Conservation (phyloP, 352 stramenopile genomes). For the Phytopythium aichiense region DNA sequence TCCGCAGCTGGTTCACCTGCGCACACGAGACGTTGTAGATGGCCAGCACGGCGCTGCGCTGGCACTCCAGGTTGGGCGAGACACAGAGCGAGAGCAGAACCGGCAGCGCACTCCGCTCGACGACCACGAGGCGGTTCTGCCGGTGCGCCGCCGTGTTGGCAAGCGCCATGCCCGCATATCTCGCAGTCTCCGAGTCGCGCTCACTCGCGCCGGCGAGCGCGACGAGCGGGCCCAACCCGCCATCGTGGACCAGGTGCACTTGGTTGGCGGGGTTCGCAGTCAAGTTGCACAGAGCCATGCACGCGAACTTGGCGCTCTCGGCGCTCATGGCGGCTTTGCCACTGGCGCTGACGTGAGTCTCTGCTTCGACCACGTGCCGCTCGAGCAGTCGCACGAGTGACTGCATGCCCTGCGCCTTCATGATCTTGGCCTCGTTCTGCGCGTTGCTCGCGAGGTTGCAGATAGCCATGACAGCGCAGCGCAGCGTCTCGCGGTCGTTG, state of each 20-base stretch:
- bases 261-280: constrained; percentile 90
- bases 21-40: constrained; percentile 96
- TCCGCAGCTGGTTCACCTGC: constrained; percentile 86
- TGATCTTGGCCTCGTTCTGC: constrained; percentile 72
- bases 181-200: constrained; percentile 67
- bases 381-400: constrained; percentile 61
- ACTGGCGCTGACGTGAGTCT: not conserved
- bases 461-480: constrained; percentile 76
- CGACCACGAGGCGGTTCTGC: constrained; percentile 85
- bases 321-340: constrained; percentile 16
- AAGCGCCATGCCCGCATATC: constrained; percentile 93
- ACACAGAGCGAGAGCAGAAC: constrained; percentile 81
- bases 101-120: constrained; percentile 76
- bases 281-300: constrained; percentile 95
- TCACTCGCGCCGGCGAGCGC: constrained; percentile 51
- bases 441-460: constrained; percentile 83
- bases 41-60: constrained; percentile 87
- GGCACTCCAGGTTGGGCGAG: constrained; percentile 83
- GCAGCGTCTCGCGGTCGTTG: constrained; percentile 60
- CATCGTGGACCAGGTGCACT: constrained; percentile 78
- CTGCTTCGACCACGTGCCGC: not conserved
- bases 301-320: constrained; percentile 83
- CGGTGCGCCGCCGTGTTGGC: constrained; percentile 91
- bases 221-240: constrained; percentile 76
- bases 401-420: constrained; percentile 65